These are phyloP conservation scores for Phaffomyces thermotolerans DNA, from an alignment of 805 yeast species.

Conservation along the genomic window DNA sequence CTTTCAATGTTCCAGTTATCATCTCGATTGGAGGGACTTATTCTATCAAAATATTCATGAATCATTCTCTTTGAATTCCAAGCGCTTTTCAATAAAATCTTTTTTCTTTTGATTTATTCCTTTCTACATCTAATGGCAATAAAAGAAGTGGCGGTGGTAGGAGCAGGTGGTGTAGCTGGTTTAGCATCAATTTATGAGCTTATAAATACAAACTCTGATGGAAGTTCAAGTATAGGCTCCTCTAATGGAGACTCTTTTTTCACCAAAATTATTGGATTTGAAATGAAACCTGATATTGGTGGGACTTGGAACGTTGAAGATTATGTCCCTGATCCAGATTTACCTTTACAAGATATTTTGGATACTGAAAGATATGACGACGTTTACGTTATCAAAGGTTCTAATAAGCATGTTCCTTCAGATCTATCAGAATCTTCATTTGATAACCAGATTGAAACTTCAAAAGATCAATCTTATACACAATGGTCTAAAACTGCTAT, in stretches of 20 bases:
- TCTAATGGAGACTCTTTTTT: constrained; percentile 19
- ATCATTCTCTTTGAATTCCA: no score
- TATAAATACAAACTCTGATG: constrained; percentile 23
- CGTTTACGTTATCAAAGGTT: constrained; percentile 26
- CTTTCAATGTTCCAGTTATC: no score
- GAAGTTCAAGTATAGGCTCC: constrained; percentile 19
- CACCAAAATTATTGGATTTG: constrained; percentile 35
- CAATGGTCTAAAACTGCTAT: constrained; percentile 32
- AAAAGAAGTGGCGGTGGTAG: constrained; percentile 30
- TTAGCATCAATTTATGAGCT: constrained; percentile 30
- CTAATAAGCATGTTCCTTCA: constrained; percentile 9
- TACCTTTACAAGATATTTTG: constrained; percentile 26
- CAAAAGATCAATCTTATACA: constrained; percentile 24
- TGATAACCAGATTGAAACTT: constrained; percentile 10
- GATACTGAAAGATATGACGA: constrained; percentile 28
- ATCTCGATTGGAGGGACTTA: no score
- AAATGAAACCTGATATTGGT: constrained; percentile 36
- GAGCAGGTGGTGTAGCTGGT: constrained; percentile 36
- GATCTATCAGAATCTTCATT: constrained; percentile 17
- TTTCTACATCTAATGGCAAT: constrained; percentile 3
- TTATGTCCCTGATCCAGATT: constrained; percentile 15
- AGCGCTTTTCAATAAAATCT: no score
- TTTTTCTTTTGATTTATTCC: no score
- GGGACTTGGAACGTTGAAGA: constrained; percentile 35
- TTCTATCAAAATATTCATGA: no score